These are phyloP conservation scores for Alloteropsis semialata DNA, from an alignment of 176 grass and related monocot species.

Conservation along the genomic window DNA sequence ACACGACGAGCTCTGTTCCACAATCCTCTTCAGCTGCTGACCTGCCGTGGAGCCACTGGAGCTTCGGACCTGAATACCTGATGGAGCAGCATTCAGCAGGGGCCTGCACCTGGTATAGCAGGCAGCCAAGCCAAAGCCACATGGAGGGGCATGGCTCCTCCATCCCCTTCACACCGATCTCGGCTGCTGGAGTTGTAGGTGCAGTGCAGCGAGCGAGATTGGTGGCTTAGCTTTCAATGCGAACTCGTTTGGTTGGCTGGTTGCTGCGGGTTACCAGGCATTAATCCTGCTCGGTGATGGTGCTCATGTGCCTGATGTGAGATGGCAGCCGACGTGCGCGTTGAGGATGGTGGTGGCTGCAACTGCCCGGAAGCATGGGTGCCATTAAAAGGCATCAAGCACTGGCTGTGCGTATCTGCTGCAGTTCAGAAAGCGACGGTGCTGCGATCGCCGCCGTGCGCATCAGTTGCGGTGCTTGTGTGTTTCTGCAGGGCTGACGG, in stretches of 20 bases:
- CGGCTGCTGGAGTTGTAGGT: neutral
- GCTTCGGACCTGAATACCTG: neutral
- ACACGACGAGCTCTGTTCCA: neutral
- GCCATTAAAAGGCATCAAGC: neutral
- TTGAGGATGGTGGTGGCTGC: neutral
- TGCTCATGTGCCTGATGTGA: constrained; percentile 42
- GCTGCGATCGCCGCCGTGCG: neutral
- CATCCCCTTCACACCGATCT: neutral
- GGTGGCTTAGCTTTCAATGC: neutral
- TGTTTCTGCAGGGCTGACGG: neutral
- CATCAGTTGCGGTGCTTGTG: neutral
- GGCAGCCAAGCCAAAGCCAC: too few relatives aligned
- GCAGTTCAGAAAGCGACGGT: constrained; percentile 12
- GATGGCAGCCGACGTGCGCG: neutral
- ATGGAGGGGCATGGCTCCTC: constrained; percentile 37
- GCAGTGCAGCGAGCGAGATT: neutral
- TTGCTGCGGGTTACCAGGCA: constrained; percentile 7
- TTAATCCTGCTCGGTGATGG: constrained; percentile 22
- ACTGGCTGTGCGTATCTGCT: neutral
- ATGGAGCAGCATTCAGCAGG: neutral
- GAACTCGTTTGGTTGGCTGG: neutral
- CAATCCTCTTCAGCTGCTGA: neutral
- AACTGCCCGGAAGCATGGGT: constrained; percentile 15
- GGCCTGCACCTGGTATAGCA: neutral
- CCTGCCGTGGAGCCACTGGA: neutral